A percentile compares a stretch with the other conserved stretches of the same genome.
Conservation (phyloP, 768 basidiomycete species). For the Naganishia onofrii region DNA sequence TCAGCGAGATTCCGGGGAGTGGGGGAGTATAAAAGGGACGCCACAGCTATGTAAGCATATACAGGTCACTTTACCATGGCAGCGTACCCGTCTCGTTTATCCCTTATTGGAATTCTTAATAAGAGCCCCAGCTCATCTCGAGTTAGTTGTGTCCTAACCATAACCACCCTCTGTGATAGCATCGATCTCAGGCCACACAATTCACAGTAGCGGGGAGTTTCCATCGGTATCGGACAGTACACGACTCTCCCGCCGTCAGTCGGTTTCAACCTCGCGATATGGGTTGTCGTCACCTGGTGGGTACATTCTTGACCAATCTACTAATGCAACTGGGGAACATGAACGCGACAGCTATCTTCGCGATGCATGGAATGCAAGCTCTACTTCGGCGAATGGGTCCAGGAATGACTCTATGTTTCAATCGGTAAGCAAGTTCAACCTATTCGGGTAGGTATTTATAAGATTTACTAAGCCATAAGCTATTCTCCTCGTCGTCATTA, state of each 20-base stretch:
- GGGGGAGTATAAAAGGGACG: neutral
- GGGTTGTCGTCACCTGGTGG: neutral
- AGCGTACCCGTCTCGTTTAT: neutral
- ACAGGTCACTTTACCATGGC: neutral
- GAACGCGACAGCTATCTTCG: constrained; percentile 11
- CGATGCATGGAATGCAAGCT: constrained; percentile 1
- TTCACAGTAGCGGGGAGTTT: neutral
- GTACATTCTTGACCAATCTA: neutral
- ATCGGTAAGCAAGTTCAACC: neutral
- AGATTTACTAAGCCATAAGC: neutral
- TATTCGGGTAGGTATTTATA: neutral
- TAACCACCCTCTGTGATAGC: neutral
- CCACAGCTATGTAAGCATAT: neutral
- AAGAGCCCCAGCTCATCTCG: neutral
- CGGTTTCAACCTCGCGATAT: neutral
- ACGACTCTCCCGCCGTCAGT: neutral
- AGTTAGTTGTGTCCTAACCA: neutral
- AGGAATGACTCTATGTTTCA: neutral
- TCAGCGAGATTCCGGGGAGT: neutral
- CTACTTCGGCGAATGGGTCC: neutral
- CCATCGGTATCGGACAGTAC: neutral
- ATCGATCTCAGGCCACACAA: neutral
- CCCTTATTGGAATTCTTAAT: no score
- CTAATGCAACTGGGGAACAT: neutral
- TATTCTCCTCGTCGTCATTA: neutral